Evolutionary conservation across 73 alveolate genomes (phyloP).

Genomic region (Stentor coeruleus): DNA sequence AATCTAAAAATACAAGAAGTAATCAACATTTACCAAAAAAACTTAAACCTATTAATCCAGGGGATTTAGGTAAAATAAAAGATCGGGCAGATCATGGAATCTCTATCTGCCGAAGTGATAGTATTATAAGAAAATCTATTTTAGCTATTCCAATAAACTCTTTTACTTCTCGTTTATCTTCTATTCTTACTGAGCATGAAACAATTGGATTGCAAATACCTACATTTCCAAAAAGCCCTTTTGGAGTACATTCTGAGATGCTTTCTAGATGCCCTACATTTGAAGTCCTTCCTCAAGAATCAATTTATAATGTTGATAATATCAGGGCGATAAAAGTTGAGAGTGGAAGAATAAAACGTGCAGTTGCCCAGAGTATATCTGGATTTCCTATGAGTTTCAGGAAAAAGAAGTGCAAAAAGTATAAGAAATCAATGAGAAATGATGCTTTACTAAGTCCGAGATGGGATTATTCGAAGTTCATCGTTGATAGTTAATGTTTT

Average conservation of each 20-base stretch:
- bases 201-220: neutral
- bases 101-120: neutral
- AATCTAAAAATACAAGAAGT: too few relatives aligned
- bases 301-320: neutral
- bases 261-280: neutral
- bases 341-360: neutral
- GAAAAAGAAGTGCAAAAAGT: too few relatives aligned
- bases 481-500: too few relatives aligned
- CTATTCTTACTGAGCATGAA: neutral
- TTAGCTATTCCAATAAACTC: neutral
- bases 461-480: too few relatives aligned
- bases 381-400: neutral
- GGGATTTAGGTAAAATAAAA: too few relatives aligned
- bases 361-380: neutral
- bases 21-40: too few relatives aligned
- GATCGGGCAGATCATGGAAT: neutral
- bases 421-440: too few relatives aligned
- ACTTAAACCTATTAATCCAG: neutral
- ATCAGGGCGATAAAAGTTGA: neutral
- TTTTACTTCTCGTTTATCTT: neutral
- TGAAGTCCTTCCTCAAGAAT: neutral
- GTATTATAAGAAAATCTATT: neutral
- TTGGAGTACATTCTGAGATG: neutral
- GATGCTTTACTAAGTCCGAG: too few relatives aligned
- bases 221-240: conserved; percentile 22